Percentiles rank a stretch among this genome's conserved stretches.
Evolutionary conservation across 2,329 filamentous ascomycete species (phyloP).

Genomic region (Clonostachys solani): DNA sequence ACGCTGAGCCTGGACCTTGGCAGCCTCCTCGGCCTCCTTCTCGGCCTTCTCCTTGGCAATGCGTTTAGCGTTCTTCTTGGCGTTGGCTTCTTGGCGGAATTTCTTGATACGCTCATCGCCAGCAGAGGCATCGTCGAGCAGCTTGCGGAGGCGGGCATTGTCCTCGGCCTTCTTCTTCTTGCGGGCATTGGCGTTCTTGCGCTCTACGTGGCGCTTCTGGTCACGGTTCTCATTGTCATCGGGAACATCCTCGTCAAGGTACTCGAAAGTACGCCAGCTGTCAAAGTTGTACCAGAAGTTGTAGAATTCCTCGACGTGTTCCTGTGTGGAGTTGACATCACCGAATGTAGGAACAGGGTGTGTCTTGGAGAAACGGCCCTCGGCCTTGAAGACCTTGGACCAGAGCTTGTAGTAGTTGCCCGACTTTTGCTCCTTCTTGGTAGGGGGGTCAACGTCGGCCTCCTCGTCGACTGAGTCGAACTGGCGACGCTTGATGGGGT

Average conservation of each 20-base stretch:
- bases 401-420: slow-evolving; percentile 95
- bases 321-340: slow-evolving; percentile 76
- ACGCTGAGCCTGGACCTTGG: slow-evolving; percentile 73
- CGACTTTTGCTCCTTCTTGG: slow-evolving; percentile 84
- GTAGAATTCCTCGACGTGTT: slow-evolving; percentile 93
- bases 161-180: slow-evolving; percentile 99
- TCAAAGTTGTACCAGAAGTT: slow-evolving; percentile 99
- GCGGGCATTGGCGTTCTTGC: slow-evolving; percentile 95
- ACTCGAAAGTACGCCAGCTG: slow-evolving; percentile 96
- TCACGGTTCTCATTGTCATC: slow-evolving; percentile 99
- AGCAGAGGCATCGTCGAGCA: slow-evolving; percentile 82
- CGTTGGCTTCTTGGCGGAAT: slow-evolving; percentile 88
- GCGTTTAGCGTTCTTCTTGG: slow-evolving; percentile 93
- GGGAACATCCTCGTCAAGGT: slow-evolving; percentile 96
- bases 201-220: slow-evolving; percentile 96
- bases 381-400: slow-evolving; percentile 83
- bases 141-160: slow-evolving; percentile 80
- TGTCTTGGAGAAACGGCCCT: slow-evolving; percentile 86
- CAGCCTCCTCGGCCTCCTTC: slow-evolving; percentile 82
- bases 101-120: slow-evolving; percentile 95
- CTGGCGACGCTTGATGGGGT: slow-evolving; percentile 88
- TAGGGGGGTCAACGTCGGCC: slow-evolving; percentile 86
- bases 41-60: slow-evolving; percentile 88
- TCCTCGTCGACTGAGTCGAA: slow-evolving; percentile 95
- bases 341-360: slow-evolving; percentile 88